A percentile compares a stretch with the other conserved stretches of the same genome.
Conservation (phyloP, 306 rosid genomes). For the Ceratonia siliqua region DNA sequence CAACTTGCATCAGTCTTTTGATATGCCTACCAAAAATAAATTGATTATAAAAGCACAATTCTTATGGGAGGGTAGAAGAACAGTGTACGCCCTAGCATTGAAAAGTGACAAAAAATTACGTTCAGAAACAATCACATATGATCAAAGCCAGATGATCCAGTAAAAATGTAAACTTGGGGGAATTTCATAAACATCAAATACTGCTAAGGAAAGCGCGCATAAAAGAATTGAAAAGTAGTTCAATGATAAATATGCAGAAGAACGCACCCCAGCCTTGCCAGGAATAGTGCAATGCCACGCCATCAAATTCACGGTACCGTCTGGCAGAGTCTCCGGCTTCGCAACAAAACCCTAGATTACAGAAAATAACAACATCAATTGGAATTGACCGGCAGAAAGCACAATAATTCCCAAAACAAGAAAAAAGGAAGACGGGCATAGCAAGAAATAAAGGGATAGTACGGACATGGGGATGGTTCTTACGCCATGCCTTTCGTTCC, state of each 20-base stretch:
- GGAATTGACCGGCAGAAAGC: not conserved
- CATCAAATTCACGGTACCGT: constrained; percentile 92
- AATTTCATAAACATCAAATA: constrained; percentile 4
- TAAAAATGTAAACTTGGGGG: not conserved
- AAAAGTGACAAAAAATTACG: not conserved
- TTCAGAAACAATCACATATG: not conserved
- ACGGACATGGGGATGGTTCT: constrained; percentile 95
- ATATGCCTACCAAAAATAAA: not conserved
- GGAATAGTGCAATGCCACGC: constrained; percentile 96
- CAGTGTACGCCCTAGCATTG: not conserved
- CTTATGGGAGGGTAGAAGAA: not conserved
- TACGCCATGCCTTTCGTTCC: constrained; percentile 93
- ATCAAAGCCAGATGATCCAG: not conserved
- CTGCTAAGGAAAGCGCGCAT: too few species aligned
- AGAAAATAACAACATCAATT: not conserved
- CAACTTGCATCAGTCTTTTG: not conserved
- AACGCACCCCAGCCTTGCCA: constrained; percentile 77
- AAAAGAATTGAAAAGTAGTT: not conserved
- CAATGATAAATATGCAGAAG: not conserved
- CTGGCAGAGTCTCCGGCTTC: constrained; percentile 78
- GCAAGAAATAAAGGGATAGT: not conserved
- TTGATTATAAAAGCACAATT: not conserved
- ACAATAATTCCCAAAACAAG: not conserved
- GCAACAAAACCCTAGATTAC: constrained; percentile 87
- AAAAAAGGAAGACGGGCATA: not conserved